These are phyloP conservation scores for Neoboletus brunneissimus DNA, from an alignment of 768 basidiomycete species.

Conservation along the genomic window DNA sequence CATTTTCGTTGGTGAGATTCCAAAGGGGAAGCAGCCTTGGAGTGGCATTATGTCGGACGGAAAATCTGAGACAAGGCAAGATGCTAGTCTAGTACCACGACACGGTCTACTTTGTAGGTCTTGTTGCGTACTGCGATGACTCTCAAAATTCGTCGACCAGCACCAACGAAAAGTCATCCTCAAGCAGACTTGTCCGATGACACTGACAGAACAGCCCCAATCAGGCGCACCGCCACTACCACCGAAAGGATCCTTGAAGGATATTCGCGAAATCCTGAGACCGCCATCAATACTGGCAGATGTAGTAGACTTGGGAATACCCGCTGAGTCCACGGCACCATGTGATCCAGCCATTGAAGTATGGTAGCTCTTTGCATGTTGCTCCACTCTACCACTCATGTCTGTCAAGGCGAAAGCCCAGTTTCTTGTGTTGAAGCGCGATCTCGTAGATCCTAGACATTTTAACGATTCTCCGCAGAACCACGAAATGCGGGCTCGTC, in stretches of 20 bases:
- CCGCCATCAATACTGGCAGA: conserved; percentile 68
- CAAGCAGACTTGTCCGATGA: conserved; percentile 52
- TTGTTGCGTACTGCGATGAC: conserved; percentile 63
- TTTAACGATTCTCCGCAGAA: conserved; percentile 83
- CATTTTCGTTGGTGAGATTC: too few species aligned
- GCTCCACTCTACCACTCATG: not conserved
- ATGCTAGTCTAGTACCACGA: too few species aligned
- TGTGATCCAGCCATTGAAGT: conserved; percentile 68
- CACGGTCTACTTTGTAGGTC: too few species aligned
- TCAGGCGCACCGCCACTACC: not conserved
- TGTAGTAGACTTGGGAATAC: conserved; percentile 75
- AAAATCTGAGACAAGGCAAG: too few species aligned
- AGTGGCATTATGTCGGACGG: too few species aligned
- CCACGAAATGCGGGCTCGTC: not conserved
- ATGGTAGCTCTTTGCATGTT: conserved; percentile 8
- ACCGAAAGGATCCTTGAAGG: conserved; percentile 18
- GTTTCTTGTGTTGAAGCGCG: conserved; percentile 71
- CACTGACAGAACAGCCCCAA: conserved; percentile 22
- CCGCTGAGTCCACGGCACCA: conserved; percentile 48
- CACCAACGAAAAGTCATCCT: conserved; percentile 46
- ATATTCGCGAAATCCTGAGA: conserved; percentile 52
- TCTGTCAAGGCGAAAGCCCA: conserved; percentile 65
- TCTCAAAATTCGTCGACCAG: conserved; percentile 57
- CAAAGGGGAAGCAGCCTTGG: too few species aligned
- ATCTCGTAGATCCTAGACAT: conserved; percentile 65